Evolutionary conservation across 345 rosid genomes (phyloP).

Genomic region (Dipteronia sinensis): DNA sequence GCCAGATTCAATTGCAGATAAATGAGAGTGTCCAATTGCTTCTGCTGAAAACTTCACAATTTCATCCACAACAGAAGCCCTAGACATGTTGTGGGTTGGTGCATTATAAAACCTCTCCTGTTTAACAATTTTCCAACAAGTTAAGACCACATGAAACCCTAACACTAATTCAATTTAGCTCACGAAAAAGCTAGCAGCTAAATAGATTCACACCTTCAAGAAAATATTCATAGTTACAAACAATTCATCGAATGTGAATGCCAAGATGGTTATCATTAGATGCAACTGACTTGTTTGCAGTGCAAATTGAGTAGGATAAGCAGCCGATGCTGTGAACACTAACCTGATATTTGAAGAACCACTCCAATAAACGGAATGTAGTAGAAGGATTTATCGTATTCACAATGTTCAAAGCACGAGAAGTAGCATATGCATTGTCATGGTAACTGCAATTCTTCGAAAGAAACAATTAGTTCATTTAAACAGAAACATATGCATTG

Average conservation of each 20-base stretch:
- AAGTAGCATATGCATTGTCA: constrained; percentile 75
- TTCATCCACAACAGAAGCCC: constrained; percentile 51
- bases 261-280: not conserved
- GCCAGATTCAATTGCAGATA: constrained; percentile 51
- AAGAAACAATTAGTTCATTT: not conserved
- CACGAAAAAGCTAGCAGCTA: not conserved
- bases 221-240: not conserved
- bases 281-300: not conserved
- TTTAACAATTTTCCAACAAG: constrained; percentile 20
- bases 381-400: constrained; percentile 48
- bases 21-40: constrained; percentile 58
- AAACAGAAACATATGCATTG: not conserved
- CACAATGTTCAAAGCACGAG: constrained; percentile 81
- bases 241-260: not conserved
- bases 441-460: constrained; percentile 62
- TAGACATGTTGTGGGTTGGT: constrained; percentile 59
- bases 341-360: constrained; percentile 81
- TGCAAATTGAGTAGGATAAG: not conserved
- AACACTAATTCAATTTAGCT: not conserved
- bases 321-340: constrained; percentile 6
- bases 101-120: constrained; percentile 73
- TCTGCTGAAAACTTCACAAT: constrained; percentile 54
- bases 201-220: not conserved
- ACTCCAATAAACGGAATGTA: constrained; percentile 65
- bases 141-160: not conserved